Conservation (phyloP, 2,329 filamentous ascomycete species). For the Stagonosporopsis tanaceti region DNA sequence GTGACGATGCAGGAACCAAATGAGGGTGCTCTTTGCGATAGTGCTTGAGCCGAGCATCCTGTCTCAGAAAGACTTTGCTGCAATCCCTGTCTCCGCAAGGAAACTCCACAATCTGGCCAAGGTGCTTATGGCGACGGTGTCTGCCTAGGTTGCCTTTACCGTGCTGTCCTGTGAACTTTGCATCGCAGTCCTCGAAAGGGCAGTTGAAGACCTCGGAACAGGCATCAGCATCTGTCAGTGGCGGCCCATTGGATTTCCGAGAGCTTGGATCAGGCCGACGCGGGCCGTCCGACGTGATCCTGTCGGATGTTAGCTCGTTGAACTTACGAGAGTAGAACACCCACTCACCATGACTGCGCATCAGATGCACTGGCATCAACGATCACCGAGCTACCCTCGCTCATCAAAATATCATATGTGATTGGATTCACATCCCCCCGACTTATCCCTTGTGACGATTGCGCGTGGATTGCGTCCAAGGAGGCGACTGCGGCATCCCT, state of each 20-base stretch:
- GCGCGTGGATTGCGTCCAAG: background rate
- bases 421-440: background rate
- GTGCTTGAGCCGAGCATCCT: slow-evolving; percentile 5
- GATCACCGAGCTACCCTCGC: background rate
- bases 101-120: background rate
- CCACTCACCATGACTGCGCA: background rate
- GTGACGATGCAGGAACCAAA: background rate
- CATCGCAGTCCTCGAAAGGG: background rate
- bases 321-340: background rate
- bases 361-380: background rate
- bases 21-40: background rate
- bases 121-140: background rate
- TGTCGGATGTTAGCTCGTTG: background rate
- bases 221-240: background rate
- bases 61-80: background rate
- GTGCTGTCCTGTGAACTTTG: background rate
- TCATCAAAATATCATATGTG: background rate
- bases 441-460: background rate
- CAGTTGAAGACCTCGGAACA: background rate
- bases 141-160: background rate
- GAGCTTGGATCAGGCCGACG: background rate
- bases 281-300: background rate
- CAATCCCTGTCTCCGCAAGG: background rate
- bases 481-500: background rate
- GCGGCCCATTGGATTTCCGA: background rate